These are phyloP conservation scores for Xanthoparmelia taractica DNA, from an alignment of 495 filamentous ascomycete genomes.

Conservation along the genomic window DNA sequence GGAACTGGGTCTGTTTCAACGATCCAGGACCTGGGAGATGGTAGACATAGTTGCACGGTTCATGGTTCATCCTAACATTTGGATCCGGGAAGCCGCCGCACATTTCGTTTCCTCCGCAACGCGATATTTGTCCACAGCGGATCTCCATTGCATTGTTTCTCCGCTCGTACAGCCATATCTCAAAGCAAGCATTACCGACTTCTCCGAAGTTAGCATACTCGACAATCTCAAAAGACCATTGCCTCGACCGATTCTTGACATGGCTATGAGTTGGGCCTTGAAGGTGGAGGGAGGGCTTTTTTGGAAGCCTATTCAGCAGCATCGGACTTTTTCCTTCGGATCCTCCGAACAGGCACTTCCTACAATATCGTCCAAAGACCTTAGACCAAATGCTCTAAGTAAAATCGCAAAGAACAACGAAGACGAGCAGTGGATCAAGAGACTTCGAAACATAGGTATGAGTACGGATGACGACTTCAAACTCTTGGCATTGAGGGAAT, in stretches of 20 bases:
- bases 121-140: slow-evolving; percentile 70
- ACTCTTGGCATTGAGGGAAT: slow-evolving; percentile 75
- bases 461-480: slow-evolving; percentile 80
- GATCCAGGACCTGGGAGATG: slow-evolving; percentile 78
- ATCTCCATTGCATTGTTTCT: slow-evolving; percentile 70
- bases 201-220: slow-evolving; percentile 66
- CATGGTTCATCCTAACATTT: slow-evolving; percentile 86
- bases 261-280: slow-evolving; percentile 77
- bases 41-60: slow-evolving; percentile 74
- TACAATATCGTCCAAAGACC: slow-evolving; percentile 39
- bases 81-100: slow-evolving; percentile 85
- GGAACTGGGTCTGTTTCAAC: slow-evolving; percentile 75
- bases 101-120: slow-evolving; percentile 72
- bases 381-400: slow-evolving; percentile 28
- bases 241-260: slow-evolving; percentile 70
- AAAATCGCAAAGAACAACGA: slow-evolving; percentile 68
- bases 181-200: slow-evolving; percentile 55
- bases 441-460: slow-evolving; percentile 79
- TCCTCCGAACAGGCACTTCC: slow-evolving; percentile 41
- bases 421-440: slow-evolving; percentile 88
- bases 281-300: slow-evolving; percentile 74
- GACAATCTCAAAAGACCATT: slow-evolving; percentile 79
- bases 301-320: slow-evolving; percentile 67
- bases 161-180: slow-evolving; percentile 76
- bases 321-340: slow-evolving; percentile 58